These are phyloP conservation scores for Penicillium carneum DNA, from an alignment of 2,329 filamentous ascomycete genomes.

Conservation along the genomic window DNA sequence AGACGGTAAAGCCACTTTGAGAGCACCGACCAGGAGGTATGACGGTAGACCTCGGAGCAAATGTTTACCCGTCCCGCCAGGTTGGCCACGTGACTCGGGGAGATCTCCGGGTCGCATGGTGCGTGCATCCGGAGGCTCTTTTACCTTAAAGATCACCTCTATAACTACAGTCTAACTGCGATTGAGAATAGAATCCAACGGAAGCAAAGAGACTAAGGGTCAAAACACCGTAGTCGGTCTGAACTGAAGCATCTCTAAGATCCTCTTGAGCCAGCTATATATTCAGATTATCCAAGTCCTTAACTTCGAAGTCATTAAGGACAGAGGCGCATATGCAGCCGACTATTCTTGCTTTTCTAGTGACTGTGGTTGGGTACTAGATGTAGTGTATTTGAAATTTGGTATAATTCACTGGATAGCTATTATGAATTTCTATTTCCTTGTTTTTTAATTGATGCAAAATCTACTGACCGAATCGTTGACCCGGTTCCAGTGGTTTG, in stretches of 20 bases:
- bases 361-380: neutral
- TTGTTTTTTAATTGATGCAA: neutral
- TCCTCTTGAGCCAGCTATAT: neutral
- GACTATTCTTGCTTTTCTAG: neutral
- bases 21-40: conserved; percentile 6
- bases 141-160: neutral
- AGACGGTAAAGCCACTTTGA: conserved; percentile 5
- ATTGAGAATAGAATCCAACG: neutral
- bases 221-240: neutral
- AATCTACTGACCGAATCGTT: conserved; percentile 67
- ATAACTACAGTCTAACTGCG: neutral
- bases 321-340: neutral
- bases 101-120: neutral
- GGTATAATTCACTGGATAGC: too few relatives aligned
- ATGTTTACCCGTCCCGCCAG: conserved; percentile 8
- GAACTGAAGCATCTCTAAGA: neutral
- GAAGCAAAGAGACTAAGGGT: neutral
- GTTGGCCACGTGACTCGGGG: neutral
- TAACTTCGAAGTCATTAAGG: neutral
- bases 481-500: conserved; percentile 67
- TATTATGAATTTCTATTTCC: too few relatives aligned
- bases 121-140: conserved; percentile 1
- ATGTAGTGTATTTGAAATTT: neutral
- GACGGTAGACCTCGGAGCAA: conserved; percentile 10
- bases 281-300: neutral